These are phyloP conservation scores for Pseudogymnoascus verrucosus DNA, from an alignment of 2,329 filamentous ascomycete genomes.

Conservation along the genomic window DNA sequence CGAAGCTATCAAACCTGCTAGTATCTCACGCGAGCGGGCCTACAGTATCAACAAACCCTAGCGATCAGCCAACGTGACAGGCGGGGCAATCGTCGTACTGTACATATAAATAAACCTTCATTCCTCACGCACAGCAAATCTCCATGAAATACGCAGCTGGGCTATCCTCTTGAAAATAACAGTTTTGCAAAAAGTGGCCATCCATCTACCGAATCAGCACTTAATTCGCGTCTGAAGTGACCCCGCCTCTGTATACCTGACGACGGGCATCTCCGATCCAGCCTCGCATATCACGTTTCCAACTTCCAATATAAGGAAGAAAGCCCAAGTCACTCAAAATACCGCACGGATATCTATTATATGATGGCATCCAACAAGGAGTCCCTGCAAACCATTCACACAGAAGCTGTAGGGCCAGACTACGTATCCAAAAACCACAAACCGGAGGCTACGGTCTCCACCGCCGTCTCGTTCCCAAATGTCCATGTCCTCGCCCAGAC, in stretches of 20 bases:
- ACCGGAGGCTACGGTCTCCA: conserved; percentile 83
- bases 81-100: neutral
- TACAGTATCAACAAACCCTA: neutral
- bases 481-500: conserved; percentile 88
- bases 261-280: neutral
- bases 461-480: conserved; percentile 71
- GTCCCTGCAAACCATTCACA: neutral
- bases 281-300: neutral
- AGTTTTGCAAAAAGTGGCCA: conserved; percentile 1
- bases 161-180: neutral
- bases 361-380: conserved; percentile 6
- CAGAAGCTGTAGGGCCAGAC: conserved; percentile 66
- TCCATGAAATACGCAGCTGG: neutral
- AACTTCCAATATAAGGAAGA: neutral
- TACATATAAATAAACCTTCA: neutral
- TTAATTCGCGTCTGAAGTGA: neutral
- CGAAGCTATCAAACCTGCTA: neutral
- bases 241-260: conserved; percentile 3
- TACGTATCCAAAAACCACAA: conserved; percentile 73
- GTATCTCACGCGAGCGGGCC: conserved; percentile 1
- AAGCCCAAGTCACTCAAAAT: neutral
- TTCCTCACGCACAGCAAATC: neutral
- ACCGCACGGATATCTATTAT: neutral
- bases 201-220: neutral
- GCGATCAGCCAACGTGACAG: neutral